phyloP scores from a whole-genome alignment of 441 rosid species.

The Pelargonium myrrhifolium region DNA sequence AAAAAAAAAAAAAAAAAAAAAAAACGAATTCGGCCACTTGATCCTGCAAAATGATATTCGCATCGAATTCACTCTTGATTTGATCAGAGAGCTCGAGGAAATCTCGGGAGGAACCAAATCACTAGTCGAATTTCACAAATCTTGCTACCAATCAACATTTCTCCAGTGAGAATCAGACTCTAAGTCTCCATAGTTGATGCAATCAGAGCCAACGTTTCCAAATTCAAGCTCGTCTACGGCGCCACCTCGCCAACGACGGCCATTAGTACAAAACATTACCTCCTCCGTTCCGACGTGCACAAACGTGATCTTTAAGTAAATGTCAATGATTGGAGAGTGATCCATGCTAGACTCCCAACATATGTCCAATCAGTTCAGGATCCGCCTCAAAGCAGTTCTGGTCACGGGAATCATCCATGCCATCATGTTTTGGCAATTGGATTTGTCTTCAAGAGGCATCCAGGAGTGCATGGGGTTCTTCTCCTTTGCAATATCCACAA shows the following conservation, averaged over 20 bases:
- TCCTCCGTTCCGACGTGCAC: constrained; percentile 14
- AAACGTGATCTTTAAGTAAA: constrained; percentile 11
- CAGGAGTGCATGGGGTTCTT: constrained; percentile 16
- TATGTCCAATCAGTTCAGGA: constrained; percentile 16
- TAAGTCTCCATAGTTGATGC: constrained; percentile 72
- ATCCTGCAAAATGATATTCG: constrained; percentile 66
- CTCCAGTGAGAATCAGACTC: no score
- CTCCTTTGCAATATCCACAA: constrained; percentile 9
- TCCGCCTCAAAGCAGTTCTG: constrained; percentile 14
- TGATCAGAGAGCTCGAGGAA: constrained; percentile 69
- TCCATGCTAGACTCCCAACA: constrained; percentile 5
- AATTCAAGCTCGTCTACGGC: constrained; percentile 72
- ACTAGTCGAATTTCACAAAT: constrained; percentile 66
- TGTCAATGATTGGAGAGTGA: constrained; percentile 10
- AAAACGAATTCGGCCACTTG: constrained; percentile 66
- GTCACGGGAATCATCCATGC: constrained; percentile 17
- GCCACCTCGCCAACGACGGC: no score
- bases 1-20: no score
- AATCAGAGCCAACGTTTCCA: constrained; percentile 65
- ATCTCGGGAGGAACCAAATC: constrained; percentile 61
- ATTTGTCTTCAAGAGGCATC: constrained; percentile 14
- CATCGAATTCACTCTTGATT: constrained; percentile 63
- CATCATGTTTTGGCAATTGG: constrained; percentile 17
- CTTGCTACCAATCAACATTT: constrained; percentile 27
- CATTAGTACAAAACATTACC: neutral